phyloP scores from a whole-genome alignment of 2,329 filamentous ascomycete genomes.

The Chlorencoelia australis region DNA sequence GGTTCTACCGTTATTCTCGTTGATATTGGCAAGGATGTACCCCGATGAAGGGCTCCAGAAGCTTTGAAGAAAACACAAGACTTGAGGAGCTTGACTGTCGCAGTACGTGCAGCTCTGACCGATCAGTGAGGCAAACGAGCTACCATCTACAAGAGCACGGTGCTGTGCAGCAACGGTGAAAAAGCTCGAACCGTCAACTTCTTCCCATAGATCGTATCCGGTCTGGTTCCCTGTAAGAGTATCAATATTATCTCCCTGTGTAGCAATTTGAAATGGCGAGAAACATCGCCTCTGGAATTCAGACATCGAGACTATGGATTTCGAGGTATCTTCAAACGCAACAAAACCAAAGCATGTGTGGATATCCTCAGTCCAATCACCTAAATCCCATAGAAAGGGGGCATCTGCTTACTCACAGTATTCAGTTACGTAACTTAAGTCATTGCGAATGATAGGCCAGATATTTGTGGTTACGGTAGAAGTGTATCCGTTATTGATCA shows the following conservation, averaged over 20 bases:
- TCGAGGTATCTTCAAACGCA: no score
- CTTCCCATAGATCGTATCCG: conserved; percentile 75
- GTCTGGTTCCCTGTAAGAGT: conserved; percentile 32
- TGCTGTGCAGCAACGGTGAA: conserved; percentile 66
- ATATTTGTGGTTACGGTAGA: conserved; percentile 38
- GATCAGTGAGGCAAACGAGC: conserved; percentile 51
- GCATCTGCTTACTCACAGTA: conserved; percentile 52
- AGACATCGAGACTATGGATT: no score
- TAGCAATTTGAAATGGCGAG: no score
- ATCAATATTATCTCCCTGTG: no score
- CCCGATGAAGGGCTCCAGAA: conserved; percentile 55
- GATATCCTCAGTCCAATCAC: no score
- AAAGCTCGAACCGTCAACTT: conserved; percentile 66
- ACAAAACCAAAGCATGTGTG: no score
- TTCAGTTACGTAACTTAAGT: conserved; percentile 63
- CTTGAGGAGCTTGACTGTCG: conserved; percentile 53
- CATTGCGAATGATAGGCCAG: conserved; percentile 69
- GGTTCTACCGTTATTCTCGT: conserved; percentile 47
- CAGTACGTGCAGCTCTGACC: conserved; percentile 51
- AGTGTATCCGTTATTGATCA: conserved; percentile 50
- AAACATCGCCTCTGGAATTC: no score
- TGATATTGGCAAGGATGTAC: conserved; percentile 62
- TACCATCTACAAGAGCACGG: conserved; percentile 59
- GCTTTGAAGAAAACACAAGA: conserved; percentile 62
- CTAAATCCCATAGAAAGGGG: no score